Conservation (phyloP, 371 early-diverging fungal genomes). For the Apophysomyces ossiformis region DNA sequence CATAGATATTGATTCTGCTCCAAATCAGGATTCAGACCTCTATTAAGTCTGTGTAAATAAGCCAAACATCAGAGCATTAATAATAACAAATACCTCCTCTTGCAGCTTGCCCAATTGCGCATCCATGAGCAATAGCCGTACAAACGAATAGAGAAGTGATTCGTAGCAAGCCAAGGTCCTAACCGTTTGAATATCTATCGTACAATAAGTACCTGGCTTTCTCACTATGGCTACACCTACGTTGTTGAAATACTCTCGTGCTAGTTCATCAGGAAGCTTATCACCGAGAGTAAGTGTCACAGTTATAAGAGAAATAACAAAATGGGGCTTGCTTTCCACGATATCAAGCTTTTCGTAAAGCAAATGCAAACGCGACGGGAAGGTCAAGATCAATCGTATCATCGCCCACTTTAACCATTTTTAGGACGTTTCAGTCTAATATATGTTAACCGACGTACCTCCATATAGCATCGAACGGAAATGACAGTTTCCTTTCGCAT, state of each 20-base stretch:
- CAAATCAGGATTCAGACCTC: slow-evolving; percentile 23
- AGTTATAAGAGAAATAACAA: slow-evolving; percentile 51
- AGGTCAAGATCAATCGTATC: slow-evolving; percentile 29
- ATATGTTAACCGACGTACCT: slow-evolving; percentile 26
- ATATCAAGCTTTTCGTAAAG: slow-evolving; percentile 33
- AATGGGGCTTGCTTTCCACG: slow-evolving; percentile 45
- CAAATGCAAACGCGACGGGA: slow-evolving; percentile 32
- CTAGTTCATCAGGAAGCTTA: slow-evolving; percentile 25
- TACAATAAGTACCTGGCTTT: not conserved
- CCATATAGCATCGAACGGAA: slow-evolving; percentile 58
- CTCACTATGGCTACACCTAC: slow-evolving; percentile 17
- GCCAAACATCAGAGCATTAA: not conserved
- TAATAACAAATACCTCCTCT: slow-evolving; percentile 16
- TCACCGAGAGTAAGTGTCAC: slow-evolving; percentile 43
- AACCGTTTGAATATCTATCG: slow-evolving; percentile 36
- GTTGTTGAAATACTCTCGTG: slow-evolving; percentile 27
- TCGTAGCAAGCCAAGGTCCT: slow-evolving; percentile 48
- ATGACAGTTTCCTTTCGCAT: slow-evolving; percentile 49
- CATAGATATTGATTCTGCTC: slow-evolving; percentile 35
- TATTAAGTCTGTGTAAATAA: not conserved
- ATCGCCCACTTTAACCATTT: slow-evolving; percentile 34
- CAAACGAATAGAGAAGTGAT: slow-evolving; percentile 48
- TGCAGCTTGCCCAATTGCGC: slow-evolving; percentile 37
- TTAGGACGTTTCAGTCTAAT: not conserved
- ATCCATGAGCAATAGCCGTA: slow-evolving; percentile 44